A percentile compares a stretch with the other conserved stretches of the same genome.
Evolutionary conservation across 2,329 filamentous ascomycete genomes (phyloP).

Genomic region (Botrytis elliptica): DNA sequence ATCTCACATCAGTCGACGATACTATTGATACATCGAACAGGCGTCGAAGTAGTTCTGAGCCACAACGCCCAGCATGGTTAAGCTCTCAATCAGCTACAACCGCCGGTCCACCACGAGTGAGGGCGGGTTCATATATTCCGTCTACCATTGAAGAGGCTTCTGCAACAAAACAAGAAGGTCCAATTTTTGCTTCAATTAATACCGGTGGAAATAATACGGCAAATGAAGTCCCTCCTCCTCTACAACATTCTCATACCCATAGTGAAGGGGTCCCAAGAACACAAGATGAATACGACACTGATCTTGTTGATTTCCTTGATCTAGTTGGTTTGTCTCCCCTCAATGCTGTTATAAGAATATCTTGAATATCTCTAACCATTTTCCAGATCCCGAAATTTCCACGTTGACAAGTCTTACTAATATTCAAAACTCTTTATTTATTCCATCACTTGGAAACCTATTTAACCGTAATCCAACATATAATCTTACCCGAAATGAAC

Average conservation of each 20-base stretch:
- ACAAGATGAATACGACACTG: conserved; percentile 52
- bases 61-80: conserved; percentile 17
- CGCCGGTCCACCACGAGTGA: conserved; percentile 6
- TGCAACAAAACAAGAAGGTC: not conserved
- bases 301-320: conserved; percentile 67
- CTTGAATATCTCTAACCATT: conserved; percentile 21
- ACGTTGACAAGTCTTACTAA: conserved; percentile 83
- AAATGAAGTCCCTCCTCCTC: not conserved
- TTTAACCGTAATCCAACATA: conserved; percentile 80
- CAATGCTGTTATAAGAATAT: not conserved
- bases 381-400: conserved; percentile 52
- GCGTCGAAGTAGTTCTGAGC: conserved; percentile 25
- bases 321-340: conserved; percentile 53
- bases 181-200: conserved; percentile 4
- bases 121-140: conserved; percentile 19
- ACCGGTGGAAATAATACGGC: not conserved
- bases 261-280: not conserved
- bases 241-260: conserved; percentile 4
- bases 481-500: conserved; percentile 51
- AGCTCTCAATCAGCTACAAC: not conserved
- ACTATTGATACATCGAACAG: conserved; percentile 15
- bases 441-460: conserved; percentile 74
- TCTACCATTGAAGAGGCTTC: conserved; percentile 17
- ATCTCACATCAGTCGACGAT: not conserved
- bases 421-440: conserved; percentile 84